These are phyloP conservation scores for Mycena venus DNA, from an alignment of 768 basidiomycete species.

Conservation along the genomic window DNA sequence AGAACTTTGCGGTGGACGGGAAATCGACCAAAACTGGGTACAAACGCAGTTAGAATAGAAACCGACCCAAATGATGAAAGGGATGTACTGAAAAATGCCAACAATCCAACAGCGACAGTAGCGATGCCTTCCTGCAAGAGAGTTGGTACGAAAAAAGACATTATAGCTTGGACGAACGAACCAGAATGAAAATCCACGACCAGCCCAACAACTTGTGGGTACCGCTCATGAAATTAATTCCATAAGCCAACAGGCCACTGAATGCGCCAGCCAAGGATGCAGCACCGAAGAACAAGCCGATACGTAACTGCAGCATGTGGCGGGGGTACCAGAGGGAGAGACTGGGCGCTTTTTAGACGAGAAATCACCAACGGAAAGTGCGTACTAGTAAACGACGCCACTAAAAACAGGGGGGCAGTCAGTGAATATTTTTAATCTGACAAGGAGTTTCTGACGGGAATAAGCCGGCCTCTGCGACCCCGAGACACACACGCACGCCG, in stretches of 20 bases:
- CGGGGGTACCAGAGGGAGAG: slow-evolving; percentile 82
- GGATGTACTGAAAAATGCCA: slow-evolving; percentile 63
- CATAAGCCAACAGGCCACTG: slow-evolving; percentile 71
- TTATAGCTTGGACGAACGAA: neutral
- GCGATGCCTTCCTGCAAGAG: slow-evolving; percentile 66
- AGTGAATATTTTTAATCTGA: neutral
- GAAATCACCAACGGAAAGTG: neutral
- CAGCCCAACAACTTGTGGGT: slow-evolving; percentile 64
- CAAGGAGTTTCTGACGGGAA: slow-evolving; percentile 57
- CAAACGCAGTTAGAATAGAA: neutral
- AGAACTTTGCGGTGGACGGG: slow-evolving; percentile 68
- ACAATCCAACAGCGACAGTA: slow-evolving; percentile 69
- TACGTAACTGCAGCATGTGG: slow-evolving; percentile 68
- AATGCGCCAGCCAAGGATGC: slow-evolving; percentile 76
- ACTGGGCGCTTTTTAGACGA: slow-evolving; percentile 42
- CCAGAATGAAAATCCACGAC: slow-evolving; percentile 71
- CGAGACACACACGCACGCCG: slow-evolving; percentile 69
- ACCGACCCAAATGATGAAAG: neutral
- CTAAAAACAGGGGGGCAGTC: neutral
- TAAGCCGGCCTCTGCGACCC: slow-evolving; percentile 77
- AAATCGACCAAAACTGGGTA: slow-evolving; percentile 71
- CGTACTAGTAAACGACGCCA: slow-evolving; percentile 81
- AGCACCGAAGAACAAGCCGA: slow-evolving; percentile 76
- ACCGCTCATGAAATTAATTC: slow-evolving; percentile 66
- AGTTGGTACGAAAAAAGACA: neutral